phyloP scores from a whole-genome alignment of 805 yeast species.

The Kodamaea leandrae region DNA sequence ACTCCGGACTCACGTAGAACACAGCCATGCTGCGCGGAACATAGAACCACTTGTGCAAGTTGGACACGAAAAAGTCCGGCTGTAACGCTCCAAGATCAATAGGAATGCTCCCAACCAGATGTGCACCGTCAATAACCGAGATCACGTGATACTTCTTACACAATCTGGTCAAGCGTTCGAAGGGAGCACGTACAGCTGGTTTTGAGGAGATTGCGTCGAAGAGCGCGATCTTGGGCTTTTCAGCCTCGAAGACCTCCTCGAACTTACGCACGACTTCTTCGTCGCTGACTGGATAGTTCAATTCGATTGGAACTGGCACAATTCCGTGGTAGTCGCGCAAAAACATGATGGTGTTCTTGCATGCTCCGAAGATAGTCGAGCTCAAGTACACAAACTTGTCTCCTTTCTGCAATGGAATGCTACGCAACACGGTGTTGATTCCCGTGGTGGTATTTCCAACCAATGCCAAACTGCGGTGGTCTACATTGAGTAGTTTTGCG shows the following conservation, averaged over 20 bases:
- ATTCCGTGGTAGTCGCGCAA: constrained; percentile 7
- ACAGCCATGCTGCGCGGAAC: constrained; percentile 58
- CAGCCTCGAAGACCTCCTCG: constrained; percentile 19
- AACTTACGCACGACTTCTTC: constrained; percentile 24
- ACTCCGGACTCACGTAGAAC: constrained; percentile 53
- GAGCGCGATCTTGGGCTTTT: constrained; percentile 41
- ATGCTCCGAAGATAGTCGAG: constrained; percentile 52
- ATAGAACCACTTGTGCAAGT: constrained; percentile 68
- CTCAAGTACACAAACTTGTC: constrained; percentile 48
- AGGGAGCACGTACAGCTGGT: constrained; percentile 65
- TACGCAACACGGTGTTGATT: constrained; percentile 54
- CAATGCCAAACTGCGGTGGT: constrained; percentile 48
- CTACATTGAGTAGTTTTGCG: constrained; percentile 45
- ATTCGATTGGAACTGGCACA: constrained; percentile 18
- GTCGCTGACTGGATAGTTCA: constrained; percentile 17
- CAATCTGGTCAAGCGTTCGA: constrained; percentile 40
- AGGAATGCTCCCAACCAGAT: constrained; percentile 55
- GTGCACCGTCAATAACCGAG: constrained; percentile 75
- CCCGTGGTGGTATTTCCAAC: constrained; percentile 61
- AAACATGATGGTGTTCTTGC: constrained; percentile 51
- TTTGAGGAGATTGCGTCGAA: constrained; percentile 59
- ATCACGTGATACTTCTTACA: constrained; percentile 47
- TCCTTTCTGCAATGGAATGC: constrained; percentile 49
- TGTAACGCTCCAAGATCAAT: constrained; percentile 36
- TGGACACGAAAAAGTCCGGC: constrained; percentile 62